These are phyloP conservation scores for Anethum foeniculum DNA, from an alignment of 140 eudicot species.

Conservation along the genomic window DNA sequence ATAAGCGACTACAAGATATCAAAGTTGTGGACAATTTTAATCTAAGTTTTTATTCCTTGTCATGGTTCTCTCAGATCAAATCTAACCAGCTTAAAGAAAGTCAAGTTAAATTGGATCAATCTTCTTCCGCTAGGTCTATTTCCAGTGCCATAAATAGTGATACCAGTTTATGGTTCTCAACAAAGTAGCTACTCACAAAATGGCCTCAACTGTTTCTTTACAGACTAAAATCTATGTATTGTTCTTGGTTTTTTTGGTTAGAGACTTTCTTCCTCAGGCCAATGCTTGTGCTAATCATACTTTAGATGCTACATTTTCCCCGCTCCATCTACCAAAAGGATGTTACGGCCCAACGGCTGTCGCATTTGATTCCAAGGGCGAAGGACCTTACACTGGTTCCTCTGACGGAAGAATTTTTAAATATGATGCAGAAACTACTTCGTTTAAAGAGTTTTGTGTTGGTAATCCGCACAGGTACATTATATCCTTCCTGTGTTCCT, in stretches of 20 bases:
- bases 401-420: neutral
- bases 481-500: neutral
- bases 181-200: neutral
- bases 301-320: constrained; percentile 1
- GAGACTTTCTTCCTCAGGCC: neutral
- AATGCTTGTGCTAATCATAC: neutral
- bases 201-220: neutral
- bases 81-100: neutral
- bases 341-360: neutral
- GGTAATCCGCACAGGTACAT: neutral
- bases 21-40: neutral
- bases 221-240: neutral
- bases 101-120: neutral
- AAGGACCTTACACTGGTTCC: neutral
- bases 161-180: neutral
- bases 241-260: neutral
- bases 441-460: neutral
- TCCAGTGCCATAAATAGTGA: neutral
- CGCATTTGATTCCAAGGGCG: constrained; percentile 2
- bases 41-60: too few species aligned
- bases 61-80: neutral
- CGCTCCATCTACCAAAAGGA: neutral
- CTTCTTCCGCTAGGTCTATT: neutral
- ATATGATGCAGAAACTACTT: neutral
- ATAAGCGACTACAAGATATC: neutral